Base-by-base conservation (phyloP, 805 yeast genomes). In the Kuraishia borneana region DNA sequence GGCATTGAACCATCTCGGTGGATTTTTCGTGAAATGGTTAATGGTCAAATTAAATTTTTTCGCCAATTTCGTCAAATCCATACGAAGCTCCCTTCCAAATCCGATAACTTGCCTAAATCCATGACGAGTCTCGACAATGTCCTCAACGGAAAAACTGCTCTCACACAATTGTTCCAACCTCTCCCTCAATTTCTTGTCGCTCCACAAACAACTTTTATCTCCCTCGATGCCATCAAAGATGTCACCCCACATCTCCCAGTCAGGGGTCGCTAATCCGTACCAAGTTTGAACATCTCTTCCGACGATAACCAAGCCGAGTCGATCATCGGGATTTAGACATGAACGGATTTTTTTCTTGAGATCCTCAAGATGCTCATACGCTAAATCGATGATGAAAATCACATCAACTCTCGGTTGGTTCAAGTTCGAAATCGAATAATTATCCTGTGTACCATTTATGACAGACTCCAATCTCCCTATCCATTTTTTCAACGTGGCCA, bases 401-500 rank as follows among this genome's bases (percentile, higher is more conserved):
- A 4, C 16, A 13, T 17, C 14, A 4, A 14, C 29, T 7, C 16
- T 18, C 13, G 9, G 14, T 14, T 26, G 18, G 4, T 9, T 26
- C 18, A 10, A 9, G 17, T 14, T 26, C 5, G 16, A 4, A 14
- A 26, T 26, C 6, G 14, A 14, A 4, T 9, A n/a, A 13, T 17
- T 14, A 7, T 17, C 9, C 17, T 26, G n/a, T 10, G 9, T 30
- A 7, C 14, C 10, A 9, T 10, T 20, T 16, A 5, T 16, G 23
- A 19, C 6, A 8, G 16, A 17, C 17, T n/a, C 13, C 6, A 25
- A 18, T 12, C 16, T 16, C 21, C 17, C 13, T n/a, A 12, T 18
- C 36, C 36, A 34, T 29, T 29, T 34, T 17, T 17, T 34, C 19
- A 30, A 18, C 4, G 13, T 23, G 12, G 14, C 20, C 8, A 23